phyloP scores from a whole-genome alignment of 225 moss, liverwort and hornwort genomes.

The Thuidium tamariscinum region DNA sequence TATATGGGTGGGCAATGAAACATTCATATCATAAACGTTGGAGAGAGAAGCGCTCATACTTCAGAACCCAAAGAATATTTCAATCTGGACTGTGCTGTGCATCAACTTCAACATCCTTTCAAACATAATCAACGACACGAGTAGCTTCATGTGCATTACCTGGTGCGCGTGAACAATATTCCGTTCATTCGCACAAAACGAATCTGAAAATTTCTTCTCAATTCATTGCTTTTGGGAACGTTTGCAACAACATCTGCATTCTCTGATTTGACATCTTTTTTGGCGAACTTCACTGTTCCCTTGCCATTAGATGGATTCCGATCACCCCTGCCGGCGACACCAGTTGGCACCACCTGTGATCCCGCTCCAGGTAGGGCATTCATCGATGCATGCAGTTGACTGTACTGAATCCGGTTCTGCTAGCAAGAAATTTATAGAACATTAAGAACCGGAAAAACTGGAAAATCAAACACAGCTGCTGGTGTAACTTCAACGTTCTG shows the following conservation, averaged over 20 bases:
- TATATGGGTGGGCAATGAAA: not conserved
- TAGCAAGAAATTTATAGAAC: not conserved
- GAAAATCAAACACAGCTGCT: not conserved
- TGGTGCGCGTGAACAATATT: conserved; percentile 90
- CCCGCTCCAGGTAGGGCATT: conserved; percentile 40
- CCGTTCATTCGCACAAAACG: conserved; percentile 95
- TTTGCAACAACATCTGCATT: conserved; percentile 36
- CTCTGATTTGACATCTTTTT: conserved; percentile 59
- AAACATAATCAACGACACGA: not conserved
- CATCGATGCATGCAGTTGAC: conserved; percentile 45
- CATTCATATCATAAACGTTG: not conserved
- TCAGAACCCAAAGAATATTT: not conserved
- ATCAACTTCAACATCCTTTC: not conserved
- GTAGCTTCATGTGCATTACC: conserved; percentile 27
- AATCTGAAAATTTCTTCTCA: conserved; percentile 66
- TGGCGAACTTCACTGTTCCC: conserved; percentile 67
- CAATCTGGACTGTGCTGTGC: not conserved
- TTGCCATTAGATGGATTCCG: conserved; percentile 57
- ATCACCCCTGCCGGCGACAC: conserved; percentile 47
- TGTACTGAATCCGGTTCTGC: conserved; percentile 89
- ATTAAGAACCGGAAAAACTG: not conserved
- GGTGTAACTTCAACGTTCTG: not conserved
- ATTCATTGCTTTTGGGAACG: conserved; percentile 16
- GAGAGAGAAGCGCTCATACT: not conserved
- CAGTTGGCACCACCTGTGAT: conserved; percentile 27